Base-by-base conservation (phyloP, 2,329 filamentous ascomycete species). In the Pseudogymnoascus sp. region DNA sequence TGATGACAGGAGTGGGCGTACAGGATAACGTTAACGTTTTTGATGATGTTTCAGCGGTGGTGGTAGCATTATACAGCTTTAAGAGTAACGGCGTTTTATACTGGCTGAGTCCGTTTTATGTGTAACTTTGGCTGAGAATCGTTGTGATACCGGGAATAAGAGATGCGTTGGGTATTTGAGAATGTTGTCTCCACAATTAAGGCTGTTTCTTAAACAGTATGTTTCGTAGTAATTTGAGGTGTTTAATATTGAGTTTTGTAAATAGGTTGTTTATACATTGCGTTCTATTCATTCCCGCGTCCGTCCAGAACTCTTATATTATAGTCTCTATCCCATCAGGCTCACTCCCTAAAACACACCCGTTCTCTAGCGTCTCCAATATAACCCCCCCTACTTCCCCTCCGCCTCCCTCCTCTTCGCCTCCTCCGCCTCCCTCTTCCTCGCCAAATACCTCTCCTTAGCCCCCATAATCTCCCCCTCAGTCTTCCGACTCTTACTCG, bases 401-500 rank as follows among this genome's bases (percentile, higher is more conserved):
- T 63, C 73, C 13, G 66, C 65, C 7, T 74, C 77, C 64, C 77
- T 80, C 71, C 79, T 83, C 74, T 86, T 86, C 9, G 81, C 86
- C 70, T 88, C 87, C 64, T 88, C 89, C 0, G 86, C 87, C 63
- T 89, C 88, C 69, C 78, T 80, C 77, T 92, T 93, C 71, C 90
- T 80, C 61, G 88, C 87, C 61, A 94, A 77, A 73, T 92, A 94
- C 67, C 90, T 80, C 75, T 92, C 90, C 73, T 85, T 89, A 1
- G 90, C 90, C 69, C 87, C 88, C 69, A 83, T 87, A 65, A 93
- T 88, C 59, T 93, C 89, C 15, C 79, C 77, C 58, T 86, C 84
- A 0, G 89, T 93, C 81, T 94, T 94, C 69, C 84, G 82, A 67
- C 86, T 89, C 81, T 93, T 94, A 36, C 83, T 78, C 13, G 83